Percentiles rank a stretch among this genome's conserved stretches.
phyloP scores from a whole-genome alignment of 768 basidiomycete species.

The Arthromyces matolae region DNA sequence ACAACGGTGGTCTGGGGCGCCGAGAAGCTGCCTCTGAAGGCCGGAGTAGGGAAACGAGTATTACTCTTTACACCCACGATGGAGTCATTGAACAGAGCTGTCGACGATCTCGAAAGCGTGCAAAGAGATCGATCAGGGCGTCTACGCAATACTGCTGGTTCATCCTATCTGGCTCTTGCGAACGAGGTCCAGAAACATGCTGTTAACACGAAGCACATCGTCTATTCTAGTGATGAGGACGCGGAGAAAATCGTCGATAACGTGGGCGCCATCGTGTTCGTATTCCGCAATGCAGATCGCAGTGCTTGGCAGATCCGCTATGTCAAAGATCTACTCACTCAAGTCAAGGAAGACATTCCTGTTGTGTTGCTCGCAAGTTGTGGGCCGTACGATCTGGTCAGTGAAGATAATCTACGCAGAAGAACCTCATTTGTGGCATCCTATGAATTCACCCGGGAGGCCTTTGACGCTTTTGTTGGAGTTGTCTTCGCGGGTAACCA shows the following conservation, averaged over 20 bases:
- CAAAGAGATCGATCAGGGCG: constrained; percentile 38
- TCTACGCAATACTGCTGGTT: constrained; percentile 54
- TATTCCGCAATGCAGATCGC: constrained; percentile 53
- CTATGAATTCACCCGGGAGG: constrained; percentile 57
- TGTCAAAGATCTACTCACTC: constrained; percentile 26
- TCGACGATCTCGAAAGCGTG: constrained; percentile 51
- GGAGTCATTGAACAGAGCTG: constrained; percentile 58
- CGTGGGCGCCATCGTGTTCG: constrained; percentile 43
- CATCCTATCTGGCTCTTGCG: constrained; percentile 51
- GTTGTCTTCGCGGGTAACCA: constrained; percentile 39
- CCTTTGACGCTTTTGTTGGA: constrained; percentile 41
- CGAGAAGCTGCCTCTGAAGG: constrained; percentile 34
- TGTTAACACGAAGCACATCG: constrained; percentile 36
- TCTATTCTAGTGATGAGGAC: constrained; percentile 33
- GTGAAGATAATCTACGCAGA: constrained; percentile 19
- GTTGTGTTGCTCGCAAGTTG: constrained; percentile 57
- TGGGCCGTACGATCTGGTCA: constrained; percentile 60
- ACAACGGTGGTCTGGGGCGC: constrained; percentile 45
- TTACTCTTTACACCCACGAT: constrained; percentile 53
- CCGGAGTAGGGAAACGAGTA: constrained; percentile 22
- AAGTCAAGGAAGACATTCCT: constrained; percentile 20
- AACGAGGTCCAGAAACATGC: constrained; percentile 30
- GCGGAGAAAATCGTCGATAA: constrained; percentile 12
- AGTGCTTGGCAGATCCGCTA: constrained; percentile 49
- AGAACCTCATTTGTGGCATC: constrained; percentile 42